Evolutionary conservation across 306 rosid genomes (phyloP).

Genomic region (Castanea mollissima): DNA sequence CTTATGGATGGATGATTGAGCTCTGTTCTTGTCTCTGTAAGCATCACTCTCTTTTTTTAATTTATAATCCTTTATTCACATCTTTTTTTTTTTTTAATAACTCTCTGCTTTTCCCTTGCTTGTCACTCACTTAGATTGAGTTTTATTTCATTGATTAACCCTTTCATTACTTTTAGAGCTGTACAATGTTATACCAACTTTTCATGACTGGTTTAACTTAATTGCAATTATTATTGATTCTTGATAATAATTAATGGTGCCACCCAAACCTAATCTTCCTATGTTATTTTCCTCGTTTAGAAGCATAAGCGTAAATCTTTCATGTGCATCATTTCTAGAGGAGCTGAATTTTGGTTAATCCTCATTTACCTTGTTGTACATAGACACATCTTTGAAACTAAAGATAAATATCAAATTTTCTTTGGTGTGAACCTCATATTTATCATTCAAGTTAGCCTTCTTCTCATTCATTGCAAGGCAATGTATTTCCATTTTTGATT

Average conservation of each 20-base stretch:
- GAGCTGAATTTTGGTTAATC: background rate
- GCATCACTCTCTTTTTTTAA: conserved; percentile 8
- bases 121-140: background rate
- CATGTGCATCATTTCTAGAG: background rate
- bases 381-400: background rate
- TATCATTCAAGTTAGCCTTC: background rate
- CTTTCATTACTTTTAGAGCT: background rate
- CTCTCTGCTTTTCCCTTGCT: background rate
- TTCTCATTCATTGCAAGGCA: background rate
- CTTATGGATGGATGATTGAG: conserved; percentile 46
- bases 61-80: background rate
- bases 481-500: background rate
- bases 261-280: background rate
- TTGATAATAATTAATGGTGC: background rate
- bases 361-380: background rate
- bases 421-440: background rate
- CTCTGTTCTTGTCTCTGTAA: conserved; percentile 18
- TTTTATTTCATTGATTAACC: background rate
- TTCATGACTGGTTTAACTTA: background rate
- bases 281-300: background rate
- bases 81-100: background rate
- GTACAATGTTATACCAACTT: background rate
- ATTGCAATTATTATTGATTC: too few relatives aligned
- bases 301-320: background rate
- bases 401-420: background rate